phyloP scores from a whole-genome alignment of 2,329 filamentous ascomycete genomes.

The Zarea fungicola region DNA sequence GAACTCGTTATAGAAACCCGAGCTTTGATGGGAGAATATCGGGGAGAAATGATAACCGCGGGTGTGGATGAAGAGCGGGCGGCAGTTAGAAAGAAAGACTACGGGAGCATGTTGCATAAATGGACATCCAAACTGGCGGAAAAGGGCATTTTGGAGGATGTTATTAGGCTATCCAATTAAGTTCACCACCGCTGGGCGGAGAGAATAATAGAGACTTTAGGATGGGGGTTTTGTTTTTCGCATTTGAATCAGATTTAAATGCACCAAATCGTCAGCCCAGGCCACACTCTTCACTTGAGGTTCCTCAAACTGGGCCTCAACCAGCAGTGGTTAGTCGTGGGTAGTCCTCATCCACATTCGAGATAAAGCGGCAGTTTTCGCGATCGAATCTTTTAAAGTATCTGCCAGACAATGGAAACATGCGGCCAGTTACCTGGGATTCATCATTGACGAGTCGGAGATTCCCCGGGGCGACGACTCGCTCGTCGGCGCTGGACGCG shows the following conservation, averaged over 20 bases:
- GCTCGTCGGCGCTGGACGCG: constrained; percentile 25
- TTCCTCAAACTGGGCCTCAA: too few species aligned
- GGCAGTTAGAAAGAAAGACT: constrained; percentile 57
- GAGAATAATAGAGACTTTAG: too few species aligned
- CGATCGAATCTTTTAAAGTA: constrained; percentile 85
- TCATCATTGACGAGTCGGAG: constrained; percentile 56
- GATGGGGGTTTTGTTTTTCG: too few species aligned
- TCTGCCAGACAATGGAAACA: constrained; percentile 69
- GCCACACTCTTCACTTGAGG: too few species aligned
- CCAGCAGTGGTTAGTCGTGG: constrained; percentile 36
- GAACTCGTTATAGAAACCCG: constrained; percentile 37
- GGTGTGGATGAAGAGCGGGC: constrained; percentile 48
- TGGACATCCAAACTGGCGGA: constrained; percentile 67
- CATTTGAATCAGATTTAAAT: too few species aligned
- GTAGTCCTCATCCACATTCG: constrained; percentile 74
- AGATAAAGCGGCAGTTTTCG: constrained; percentile 64
- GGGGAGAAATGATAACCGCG: constrained; percentile 41
- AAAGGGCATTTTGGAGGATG: constrained; percentile 52
- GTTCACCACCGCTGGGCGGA: not conserved
- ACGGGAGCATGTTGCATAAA: constrained; percentile 60
- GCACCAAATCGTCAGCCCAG: not conserved
- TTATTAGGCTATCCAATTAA: constrained; percentile 24
- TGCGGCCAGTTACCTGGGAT: constrained; percentile 44
- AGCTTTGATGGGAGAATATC: constrained; percentile 39
- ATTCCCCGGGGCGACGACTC: constrained; percentile 62